Conservation (phyloP, 2,329 filamentous ascomycete genomes). For the Monilinia aucupariae region DNA sequence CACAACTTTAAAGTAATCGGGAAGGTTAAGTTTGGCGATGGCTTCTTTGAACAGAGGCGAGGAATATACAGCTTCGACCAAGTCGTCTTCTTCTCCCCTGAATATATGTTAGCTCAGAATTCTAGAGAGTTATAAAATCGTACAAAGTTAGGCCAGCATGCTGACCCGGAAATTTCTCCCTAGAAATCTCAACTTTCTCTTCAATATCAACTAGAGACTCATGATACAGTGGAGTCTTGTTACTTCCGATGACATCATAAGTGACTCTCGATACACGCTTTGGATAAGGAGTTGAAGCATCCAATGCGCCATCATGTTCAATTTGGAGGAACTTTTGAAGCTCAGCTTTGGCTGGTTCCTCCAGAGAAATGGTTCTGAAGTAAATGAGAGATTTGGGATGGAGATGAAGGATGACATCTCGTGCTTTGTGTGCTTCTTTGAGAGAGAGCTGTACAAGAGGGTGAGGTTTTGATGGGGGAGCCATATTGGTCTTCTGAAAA, state of each 20-base stretch:
- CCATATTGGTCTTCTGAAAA: not conserved
- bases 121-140: conserved; percentile 1
- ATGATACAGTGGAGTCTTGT: conserved; percentile 48
- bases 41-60: conserved; percentile 3
- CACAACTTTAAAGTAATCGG: conserved; percentile 48
- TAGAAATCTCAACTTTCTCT: conserved; percentile 38
- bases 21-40: conserved; percentile 41
- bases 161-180: conserved; percentile 42
- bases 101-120: not conserved
- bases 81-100: not conserved
- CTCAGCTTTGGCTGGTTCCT: conserved; percentile 49
- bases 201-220: conserved; percentile 49
- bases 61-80: not conserved
- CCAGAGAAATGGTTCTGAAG: conserved; percentile 56
- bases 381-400: conserved; percentile 42
- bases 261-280: conserved; percentile 48
- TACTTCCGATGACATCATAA: conserved; percentile 51
- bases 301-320: conserved; percentile 39
- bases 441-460: conserved; percentile 44
- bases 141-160: conserved; percentile 46
- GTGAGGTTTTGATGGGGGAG: conserved; percentile 31
- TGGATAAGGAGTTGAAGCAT: conserved; percentile 38
- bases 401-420: conserved; percentile 46
- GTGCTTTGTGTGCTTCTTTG: conserved; percentile 48
- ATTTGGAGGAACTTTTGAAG: conserved; percentile 45